A percentile compares a stretch with the other conserved stretches of the same genome.
Evolutionary conservation across 2,329 filamentous ascomycete species (phyloP).

Genomic region (Amauroascus niger): DNA sequence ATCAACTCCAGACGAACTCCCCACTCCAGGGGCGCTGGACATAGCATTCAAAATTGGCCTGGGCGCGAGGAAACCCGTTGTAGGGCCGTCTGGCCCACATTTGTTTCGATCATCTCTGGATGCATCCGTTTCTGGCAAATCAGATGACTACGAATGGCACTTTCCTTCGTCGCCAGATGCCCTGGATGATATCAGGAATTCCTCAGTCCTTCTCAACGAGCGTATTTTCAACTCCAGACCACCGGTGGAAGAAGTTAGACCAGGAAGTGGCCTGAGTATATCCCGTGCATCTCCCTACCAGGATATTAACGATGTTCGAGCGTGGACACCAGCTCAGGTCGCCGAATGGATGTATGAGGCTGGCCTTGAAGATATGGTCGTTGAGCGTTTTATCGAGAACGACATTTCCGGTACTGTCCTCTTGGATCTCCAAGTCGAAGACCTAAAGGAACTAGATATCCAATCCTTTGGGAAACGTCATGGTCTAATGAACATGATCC

Average conservation of each 20-base stretch:
- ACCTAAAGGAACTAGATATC: slow-evolving; percentile 55
- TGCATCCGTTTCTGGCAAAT: slow-evolving; percentile 16
- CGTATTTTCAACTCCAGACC: slow-evolving; percentile 46
- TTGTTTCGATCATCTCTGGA: slow-evolving; percentile 58
- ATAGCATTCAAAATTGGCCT: slow-evolving; percentile 53
- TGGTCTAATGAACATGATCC: slow-evolving; percentile 50
- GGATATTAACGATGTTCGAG: slow-evolving; percentile 24
- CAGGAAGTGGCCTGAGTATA: slow-evolving; percentile 16
- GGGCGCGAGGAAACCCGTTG: slow-evolving; percentile 50
- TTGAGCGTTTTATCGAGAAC: slow-evolving; percentile 79
- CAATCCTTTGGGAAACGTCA: slow-evolving; percentile 55
- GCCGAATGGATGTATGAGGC: slow-evolving; percentile 72
- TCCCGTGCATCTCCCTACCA: slow-evolving; percentile 22
- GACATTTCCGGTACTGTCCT: slow-evolving; percentile 85
- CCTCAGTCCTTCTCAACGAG: slow-evolving; percentile 9
- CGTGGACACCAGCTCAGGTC: slow-evolving; percentile 28
- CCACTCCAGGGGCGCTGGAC: slow-evolving; percentile 61
- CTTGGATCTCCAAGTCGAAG: slow-evolving; percentile 84
- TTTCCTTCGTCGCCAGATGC: slow-evolving; percentile 15
- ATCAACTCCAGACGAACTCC: slow-evolving; percentile 75
- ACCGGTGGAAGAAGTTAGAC: slow-evolving; percentile 4
- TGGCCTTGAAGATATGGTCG: slow-evolving; percentile 65
- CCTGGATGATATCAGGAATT: slow-evolving; percentile 15
- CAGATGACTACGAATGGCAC: slow-evolving; percentile 14
- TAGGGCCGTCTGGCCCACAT: slow-evolving; percentile 82